phyloP scores from a whole-genome alignment of 2,329 filamentous ascomycete genomes.

The Fusarium siculi region DNA sequence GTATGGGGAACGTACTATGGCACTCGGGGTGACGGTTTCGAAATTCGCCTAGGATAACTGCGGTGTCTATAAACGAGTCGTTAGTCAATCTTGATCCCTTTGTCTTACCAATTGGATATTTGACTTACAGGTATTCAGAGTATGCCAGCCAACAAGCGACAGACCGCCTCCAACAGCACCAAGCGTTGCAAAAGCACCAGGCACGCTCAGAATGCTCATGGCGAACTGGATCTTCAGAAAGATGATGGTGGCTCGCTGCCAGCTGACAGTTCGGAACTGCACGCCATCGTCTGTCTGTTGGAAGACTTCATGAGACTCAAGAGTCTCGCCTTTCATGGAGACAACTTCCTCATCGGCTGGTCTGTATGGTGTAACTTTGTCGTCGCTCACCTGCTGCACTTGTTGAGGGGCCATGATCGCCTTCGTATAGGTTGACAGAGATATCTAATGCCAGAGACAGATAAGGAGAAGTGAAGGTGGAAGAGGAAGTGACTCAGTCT shows the following conservation, averaged over 20 bases:
- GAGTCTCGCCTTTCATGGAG: background rate
- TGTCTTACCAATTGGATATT: rapidly evolving
- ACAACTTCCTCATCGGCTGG: background rate
- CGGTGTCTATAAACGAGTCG: background rate
- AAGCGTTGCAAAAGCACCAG: slow-evolving; percentile 44
- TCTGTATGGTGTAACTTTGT: background rate
- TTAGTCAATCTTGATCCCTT: background rate
- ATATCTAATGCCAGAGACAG: background rate
- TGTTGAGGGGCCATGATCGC: background rate
- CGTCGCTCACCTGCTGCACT: background rate
- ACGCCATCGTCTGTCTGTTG: slow-evolving; percentile 41
- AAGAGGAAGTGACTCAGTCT: background rate
- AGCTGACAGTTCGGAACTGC: slow-evolving; percentile 48
- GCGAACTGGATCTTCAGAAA: slow-evolving; percentile 51
- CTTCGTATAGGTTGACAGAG: background rate
- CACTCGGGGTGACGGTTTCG: slow-evolving; percentile 1
- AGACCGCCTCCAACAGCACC: background rate
- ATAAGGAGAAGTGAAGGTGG: background rate
- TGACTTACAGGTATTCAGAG: background rate
- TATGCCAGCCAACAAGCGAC: background rate
- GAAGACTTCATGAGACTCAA: slow-evolving; percentile 42
- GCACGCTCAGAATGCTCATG: slow-evolving; percentile 28
- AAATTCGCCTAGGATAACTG: background rate
- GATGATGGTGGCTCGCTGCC: slow-evolving; percentile 54
- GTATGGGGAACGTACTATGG: background rate